Base-by-base conservation (phyloP, 176 grass and related monocot species). In the Rhynchospora breviuscula region DNA sequence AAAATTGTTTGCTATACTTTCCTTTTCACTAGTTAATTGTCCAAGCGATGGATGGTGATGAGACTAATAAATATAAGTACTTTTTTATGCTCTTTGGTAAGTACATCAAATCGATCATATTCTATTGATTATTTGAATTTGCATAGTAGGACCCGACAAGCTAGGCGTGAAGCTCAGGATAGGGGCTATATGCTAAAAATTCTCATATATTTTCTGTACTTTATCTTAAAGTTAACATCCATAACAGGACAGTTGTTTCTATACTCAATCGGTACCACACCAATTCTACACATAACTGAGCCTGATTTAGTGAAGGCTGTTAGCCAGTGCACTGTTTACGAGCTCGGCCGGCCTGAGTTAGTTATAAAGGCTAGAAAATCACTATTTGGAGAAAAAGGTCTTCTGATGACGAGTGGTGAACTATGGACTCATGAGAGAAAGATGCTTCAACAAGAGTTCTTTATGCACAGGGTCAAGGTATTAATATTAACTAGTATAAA, bases 391-490 rank as follows among this genome's bases (percentile, higher is more conserved):
- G 82, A n/a, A 69, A 47, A 48, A 2, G 92, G 94, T 22, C 92
- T 97, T 83, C 33, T 94, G 78, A 85, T 85, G 3, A 76, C 94
- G 17, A 94, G 94, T 10, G 88, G 90, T 59, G 85, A 94, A 14
- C 83, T 94, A 4, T 94, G 94, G 94, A 83, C 81, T 51, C 90
- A 94, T 7, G 65, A 94, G 84, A 84, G 94, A 48, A 97, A 92
- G 81, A 79, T 94, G 43, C 89, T 97, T 19, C 85, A 90, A 29
- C 85, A 90, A 1, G 87, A 97, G 67, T 92, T 97, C 59, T 97
- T 94, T 85, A 92, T 92, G 94, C 87, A 90, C 64, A 97, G 90
- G 62, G 79, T 94, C 51, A 97, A 94, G 91, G 94, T 97, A 97
- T 48, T 40, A 47, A 54, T 54, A 40, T 4, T 74, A 80, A 59